These are phyloP conservation scores for Metschnikowia shivogae DNA, from an alignment of 805 yeast genomes.

Conservation along the genomic window DNA sequence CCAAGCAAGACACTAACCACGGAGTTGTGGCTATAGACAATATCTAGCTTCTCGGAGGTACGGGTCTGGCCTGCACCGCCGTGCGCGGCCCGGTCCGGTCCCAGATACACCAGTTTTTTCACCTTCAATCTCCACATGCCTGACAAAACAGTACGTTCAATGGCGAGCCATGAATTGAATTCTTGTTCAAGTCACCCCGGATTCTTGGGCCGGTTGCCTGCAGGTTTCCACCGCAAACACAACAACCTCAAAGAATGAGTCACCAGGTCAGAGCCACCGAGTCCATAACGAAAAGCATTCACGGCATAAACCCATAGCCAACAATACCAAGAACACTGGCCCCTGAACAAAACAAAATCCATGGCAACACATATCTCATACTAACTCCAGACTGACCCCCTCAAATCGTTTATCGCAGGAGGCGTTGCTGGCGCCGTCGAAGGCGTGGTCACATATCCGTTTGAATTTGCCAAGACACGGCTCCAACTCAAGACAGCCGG, in stretches of 20 bases:
- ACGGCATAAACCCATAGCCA: no score
- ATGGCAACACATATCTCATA: background rate
- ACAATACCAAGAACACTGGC: no score
- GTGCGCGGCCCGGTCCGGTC: slow-evolving; percentile 5
- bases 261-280: no score
- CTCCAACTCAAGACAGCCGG: slow-evolving; percentile 69
- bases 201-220: no score
- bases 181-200: no score
- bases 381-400: slow-evolving; percentile 49
- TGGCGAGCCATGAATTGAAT: no score
- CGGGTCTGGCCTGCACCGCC: background rate
- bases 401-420: slow-evolving; percentile 87
- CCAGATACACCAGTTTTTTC: background rate
- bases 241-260: no score
- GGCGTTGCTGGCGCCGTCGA: slow-evolving; percentile 97
- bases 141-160: slow-evolving; percentile 2
- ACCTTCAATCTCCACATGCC: slow-evolving; percentile 3
- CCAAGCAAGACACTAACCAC: no score
- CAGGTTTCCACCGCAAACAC: no score
- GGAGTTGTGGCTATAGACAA: background rate
- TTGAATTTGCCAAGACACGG: slow-evolving; percentile 94
- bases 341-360: no score
- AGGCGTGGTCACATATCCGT: slow-evolving; percentile 89
- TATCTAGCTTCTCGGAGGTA: background rate
- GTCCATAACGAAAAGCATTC: no score